phyloP scores from a whole-genome alignment of 768 basidiomycete species.

The Piloderma croceum region DNA sequence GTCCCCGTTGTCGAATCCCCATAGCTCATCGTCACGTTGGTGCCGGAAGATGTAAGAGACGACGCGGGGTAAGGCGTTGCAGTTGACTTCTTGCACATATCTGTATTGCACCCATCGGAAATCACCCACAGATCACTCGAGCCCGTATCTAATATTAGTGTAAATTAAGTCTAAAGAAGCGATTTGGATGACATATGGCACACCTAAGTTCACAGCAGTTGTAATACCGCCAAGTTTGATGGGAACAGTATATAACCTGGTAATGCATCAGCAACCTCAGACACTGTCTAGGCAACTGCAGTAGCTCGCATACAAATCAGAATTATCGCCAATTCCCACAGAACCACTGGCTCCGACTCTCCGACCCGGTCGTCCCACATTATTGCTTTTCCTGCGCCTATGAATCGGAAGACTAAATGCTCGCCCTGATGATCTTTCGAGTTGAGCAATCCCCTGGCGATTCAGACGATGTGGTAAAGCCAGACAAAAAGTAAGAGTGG shows the following conservation, averaged over 20 bases:
- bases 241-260: conserved; percentile 40
- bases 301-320: conserved; percentile 32
- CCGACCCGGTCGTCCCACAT: conserved; percentile 9
- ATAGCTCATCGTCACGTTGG: conserved; percentile 25
- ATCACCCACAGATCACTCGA: conserved; percentile 69
- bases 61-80: conserved; percentile 37
- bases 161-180: background rate
- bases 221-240: conserved; percentile 38
- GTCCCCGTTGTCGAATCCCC: conserved; percentile 69
- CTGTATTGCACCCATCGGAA: conserved; percentile 41
- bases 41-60: background rate
- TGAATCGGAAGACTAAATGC: background rate
- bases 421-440: background rate
- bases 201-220: conserved; percentile 45
- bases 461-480: no score
- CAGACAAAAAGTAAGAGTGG: background rate
- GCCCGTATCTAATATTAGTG: conserved; percentile 51
- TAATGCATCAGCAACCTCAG: background rate
- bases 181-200: conserved; percentile 4
- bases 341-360: conserved; percentile 28
- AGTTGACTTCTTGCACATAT: conserved; percentile 32
- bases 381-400: background rate
- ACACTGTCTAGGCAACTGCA: background rate
- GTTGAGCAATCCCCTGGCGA: no score
- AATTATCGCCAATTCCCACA: conserved; percentile 32